These are phyloP conservation scores for Solanum infundibuliforme DNA, from an alignment of 257 asterid genomes.

Conservation along the genomic window DNA sequence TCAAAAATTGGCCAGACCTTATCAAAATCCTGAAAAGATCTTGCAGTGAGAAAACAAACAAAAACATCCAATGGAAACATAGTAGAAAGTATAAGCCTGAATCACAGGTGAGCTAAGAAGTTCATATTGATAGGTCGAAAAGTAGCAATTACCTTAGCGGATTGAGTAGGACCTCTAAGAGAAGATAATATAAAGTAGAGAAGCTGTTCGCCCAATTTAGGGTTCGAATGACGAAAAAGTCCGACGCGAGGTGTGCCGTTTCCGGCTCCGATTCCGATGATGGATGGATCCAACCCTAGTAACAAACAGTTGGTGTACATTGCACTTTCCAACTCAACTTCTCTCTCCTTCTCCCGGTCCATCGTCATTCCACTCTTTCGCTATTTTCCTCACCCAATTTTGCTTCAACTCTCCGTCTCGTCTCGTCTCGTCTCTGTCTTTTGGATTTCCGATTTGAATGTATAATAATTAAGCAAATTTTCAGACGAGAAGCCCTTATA, in stretches of 20 bases:
- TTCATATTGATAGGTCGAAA: not conserved
- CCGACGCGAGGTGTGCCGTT: conserved; percentile 85
- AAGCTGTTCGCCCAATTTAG: conserved; percentile 97
- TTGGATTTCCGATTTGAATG: not conserved
- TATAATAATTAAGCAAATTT: not conserved
- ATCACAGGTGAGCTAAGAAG: not conserved
- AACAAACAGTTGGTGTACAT: conserved; percentile 99
- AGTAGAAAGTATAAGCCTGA: not conserved
- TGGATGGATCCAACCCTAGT: conserved; percentile 87
- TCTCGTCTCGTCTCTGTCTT: not conserved
- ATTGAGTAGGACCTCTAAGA: conserved; percentile 94
- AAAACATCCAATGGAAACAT: not conserved
- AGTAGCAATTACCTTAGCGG: conserved; percentile 51
- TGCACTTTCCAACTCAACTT: conserved; percentile 98
- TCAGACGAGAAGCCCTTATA: not conserved
- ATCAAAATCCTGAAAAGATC: conserved; percentile 73
- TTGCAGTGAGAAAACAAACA: conserved; percentile 5
- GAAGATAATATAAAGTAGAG: conserved; percentile 85
- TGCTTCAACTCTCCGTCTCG: conserved; percentile 7
- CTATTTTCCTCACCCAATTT: not conserved
- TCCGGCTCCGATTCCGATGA: conserved; percentile 82
- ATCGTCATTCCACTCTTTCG: conserved; percentile 59
- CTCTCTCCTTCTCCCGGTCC: conserved; percentile 99
- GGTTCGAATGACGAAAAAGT: conserved; percentile 94
- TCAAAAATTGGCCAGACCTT: conserved; percentile 99